phyloP scores from a whole-genome alignment of 441 rosid species.

The Dalechampia spathulata region DNA sequence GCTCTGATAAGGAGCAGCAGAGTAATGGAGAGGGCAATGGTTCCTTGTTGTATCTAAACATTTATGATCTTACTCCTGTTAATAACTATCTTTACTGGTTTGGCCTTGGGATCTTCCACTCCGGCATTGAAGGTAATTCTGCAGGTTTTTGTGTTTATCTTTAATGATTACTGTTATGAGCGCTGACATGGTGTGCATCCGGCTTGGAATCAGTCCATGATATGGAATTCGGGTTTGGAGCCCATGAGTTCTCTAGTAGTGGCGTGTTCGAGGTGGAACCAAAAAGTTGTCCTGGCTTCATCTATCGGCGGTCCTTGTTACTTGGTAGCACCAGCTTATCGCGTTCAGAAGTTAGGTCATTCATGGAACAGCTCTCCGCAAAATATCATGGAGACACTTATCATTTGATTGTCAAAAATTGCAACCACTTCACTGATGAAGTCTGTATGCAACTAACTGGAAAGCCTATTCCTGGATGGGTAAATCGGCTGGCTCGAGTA shows the following conservation, averaged over 20 bases:
- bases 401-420: constrained; percentile 95
- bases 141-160: not conserved
- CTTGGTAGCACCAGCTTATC: constrained; percentile 71
- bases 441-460: constrained; percentile 67
- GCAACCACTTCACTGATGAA: constrained; percentile 94
- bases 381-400: constrained; percentile 82
- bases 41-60: constrained; percentile 64
- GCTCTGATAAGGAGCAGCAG: constrained; percentile 36
- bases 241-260: constrained; percentile 77
- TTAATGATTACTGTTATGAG: no score
- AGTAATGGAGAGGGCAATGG: constrained; percentile 27
- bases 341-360: constrained; percentile 57
- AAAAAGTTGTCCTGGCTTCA: constrained; percentile 86
- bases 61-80: constrained; percentile 87
- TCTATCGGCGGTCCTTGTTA: constrained; percentile 69
- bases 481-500: constrained; percentile 79
- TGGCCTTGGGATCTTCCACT: constrained; percentile 93
- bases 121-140: constrained; percentile 77
- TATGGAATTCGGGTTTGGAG: constrained; percentile 89
- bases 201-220: constrained; percentile 54
- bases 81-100: constrained; percentile 90
- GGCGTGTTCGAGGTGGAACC: constrained; percentile 97
- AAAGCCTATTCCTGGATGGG: constrained; percentile 92
- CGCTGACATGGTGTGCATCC: constrained; percentile 14
- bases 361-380: constrained; percentile 74